Percentiles rank a stretch among this genome's conserved stretches.
Conservation (phyloP, 768 basidiomycete genomes). For the Phanerochaete sordida region DNA sequence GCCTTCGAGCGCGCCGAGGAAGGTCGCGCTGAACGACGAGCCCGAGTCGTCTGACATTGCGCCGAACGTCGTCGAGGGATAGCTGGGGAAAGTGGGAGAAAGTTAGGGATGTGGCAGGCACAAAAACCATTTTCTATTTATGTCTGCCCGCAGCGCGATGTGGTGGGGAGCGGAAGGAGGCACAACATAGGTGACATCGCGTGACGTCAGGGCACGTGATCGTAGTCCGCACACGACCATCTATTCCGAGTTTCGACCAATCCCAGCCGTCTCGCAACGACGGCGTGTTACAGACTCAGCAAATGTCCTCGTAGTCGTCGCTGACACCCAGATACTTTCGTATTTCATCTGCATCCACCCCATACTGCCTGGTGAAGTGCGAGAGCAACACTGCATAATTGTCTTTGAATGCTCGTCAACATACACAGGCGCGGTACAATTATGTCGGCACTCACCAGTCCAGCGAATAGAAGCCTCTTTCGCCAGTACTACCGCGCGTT, state of each 20-base stretch:
- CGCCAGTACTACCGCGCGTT: conserved; percentile 66
- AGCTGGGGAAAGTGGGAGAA: background rate
- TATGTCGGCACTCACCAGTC: conserved; percentile 62
- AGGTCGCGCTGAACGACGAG: conserved; percentile 14
- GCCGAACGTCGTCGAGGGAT: background rate
- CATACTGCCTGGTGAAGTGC: conserved; percentile 62
- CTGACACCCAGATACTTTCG: conserved; percentile 62
- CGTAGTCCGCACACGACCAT: background rate
- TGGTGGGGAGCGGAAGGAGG: background rate
- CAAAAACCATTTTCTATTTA: background rate
- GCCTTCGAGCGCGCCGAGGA: conserved; percentile 27
- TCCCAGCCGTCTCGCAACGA: too few relatives aligned
- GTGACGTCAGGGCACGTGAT: conserved; percentile 7
- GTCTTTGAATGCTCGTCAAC: conserved; percentile 36
- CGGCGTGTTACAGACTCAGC: conserved; percentile 26
- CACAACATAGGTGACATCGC: background rate
- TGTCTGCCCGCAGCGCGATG: background rate
- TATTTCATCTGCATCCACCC: conserved; percentile 57
- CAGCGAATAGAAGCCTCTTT: conserved; percentile 83
- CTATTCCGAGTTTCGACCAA: background rate
- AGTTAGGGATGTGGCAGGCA: background rate
- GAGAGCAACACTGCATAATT: conserved; percentile 66
- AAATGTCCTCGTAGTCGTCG: conserved; percentile 78
- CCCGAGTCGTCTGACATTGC: conserved; percentile 9
- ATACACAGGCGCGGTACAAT: background rate